These are phyloP conservation scores for Pseudonitzschia delicatissima DNA, from an alignment of 108 stramenopile species.

Conservation along the genomic window DNA sequence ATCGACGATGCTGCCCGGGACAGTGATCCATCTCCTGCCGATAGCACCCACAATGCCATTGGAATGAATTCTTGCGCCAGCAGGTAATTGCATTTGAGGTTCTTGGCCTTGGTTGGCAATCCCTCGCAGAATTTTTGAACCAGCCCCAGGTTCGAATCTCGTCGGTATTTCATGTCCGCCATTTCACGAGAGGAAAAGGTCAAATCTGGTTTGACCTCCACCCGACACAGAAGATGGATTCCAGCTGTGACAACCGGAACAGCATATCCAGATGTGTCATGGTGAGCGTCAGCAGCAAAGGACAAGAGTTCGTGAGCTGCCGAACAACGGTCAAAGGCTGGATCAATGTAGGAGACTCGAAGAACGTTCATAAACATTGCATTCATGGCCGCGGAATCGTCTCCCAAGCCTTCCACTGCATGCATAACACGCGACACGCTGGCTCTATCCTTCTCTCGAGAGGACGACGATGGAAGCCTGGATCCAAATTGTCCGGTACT, in stretches of 20 bases:
- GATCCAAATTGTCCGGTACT: conserved; percentile 1
- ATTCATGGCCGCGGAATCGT: conserved; percentile 64
- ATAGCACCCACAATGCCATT: conserved; percentile 64
- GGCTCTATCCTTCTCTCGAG: neutral
- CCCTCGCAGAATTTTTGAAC: conserved; percentile 70
- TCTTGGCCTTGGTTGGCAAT: conserved; percentile 38
- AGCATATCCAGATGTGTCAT: conserved; percentile 31
- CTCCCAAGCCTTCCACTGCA: conserved; percentile 50
- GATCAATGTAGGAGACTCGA: conserved; percentile 74
- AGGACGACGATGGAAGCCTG: neutral
- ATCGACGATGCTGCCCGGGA: conserved; percentile 66
- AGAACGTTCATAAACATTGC: conserved; percentile 68
- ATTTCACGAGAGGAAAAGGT: conserved; percentile 59
- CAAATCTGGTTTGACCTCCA: conserved; percentile 68
- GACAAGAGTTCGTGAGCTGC: conserved; percentile 68
- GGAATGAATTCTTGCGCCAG: conserved; percentile 60
- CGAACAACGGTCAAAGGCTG: conserved; percentile 72
- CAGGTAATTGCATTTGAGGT: neutral
- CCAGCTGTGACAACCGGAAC: conserved; percentile 68
- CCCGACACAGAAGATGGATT: conserved; percentile 74
- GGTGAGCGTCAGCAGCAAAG: conserved; percentile 41
- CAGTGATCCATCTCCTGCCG: conserved; percentile 60
- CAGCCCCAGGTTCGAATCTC: conserved; percentile 58
- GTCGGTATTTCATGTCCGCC: conserved; percentile 50
- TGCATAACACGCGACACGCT: conserved; percentile 20